phyloP scores from a whole-genome alignment of 495 filamentous ascomycete species.

The Bathelium albidoporum region DNA sequence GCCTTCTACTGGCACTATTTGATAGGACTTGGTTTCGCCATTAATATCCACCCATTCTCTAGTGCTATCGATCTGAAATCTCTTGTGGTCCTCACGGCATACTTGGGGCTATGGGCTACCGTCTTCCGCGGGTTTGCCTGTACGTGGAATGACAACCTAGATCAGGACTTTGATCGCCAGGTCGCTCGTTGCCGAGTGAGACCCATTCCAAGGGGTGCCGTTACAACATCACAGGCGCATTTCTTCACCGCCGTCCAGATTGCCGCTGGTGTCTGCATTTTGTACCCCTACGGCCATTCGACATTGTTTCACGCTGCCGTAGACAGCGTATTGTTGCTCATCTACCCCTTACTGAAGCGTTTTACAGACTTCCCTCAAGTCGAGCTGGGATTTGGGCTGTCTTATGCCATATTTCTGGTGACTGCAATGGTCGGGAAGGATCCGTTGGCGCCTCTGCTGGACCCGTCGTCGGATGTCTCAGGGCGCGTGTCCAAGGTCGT shows the following conservation, averaged over 20 bases:
- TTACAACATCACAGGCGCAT: conserved; percentile 27
- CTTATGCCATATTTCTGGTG: neutral
- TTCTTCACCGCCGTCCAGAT: conserved; percentile 21
- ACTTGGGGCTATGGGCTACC: conserved; percentile 16
- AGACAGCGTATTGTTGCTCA: neutral
- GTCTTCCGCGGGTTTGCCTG: conserved; percentile 30
- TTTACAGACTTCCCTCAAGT: neutral
- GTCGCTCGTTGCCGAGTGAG: conserved; percentile 32
- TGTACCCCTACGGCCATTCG: neutral
- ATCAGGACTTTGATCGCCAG: conserved; percentile 35
- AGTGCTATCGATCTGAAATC: neutral
- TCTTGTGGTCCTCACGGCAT: neutral
- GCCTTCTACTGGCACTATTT: conserved; percentile 30
- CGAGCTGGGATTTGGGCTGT: neutral
- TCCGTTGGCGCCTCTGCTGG: conserved; percentile 1
- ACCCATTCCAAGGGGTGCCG: conserved; percentile 39
- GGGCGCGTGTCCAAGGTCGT: neutral
- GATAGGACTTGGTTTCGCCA: conserved; percentile 26
- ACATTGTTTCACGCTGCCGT: neutral
- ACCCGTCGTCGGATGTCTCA: neutral
- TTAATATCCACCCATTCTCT: conserved; percentile 10
- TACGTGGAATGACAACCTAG: conserved; percentile 39
- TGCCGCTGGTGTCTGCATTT: neutral
- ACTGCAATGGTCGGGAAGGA: neutral
- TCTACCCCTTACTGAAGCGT: neutral